These are phyloP conservation scores for Debaryomycetaceae sp. DNA, from an alignment of 1,139 yeast genomes.

Conservation along the genomic window DNA sequence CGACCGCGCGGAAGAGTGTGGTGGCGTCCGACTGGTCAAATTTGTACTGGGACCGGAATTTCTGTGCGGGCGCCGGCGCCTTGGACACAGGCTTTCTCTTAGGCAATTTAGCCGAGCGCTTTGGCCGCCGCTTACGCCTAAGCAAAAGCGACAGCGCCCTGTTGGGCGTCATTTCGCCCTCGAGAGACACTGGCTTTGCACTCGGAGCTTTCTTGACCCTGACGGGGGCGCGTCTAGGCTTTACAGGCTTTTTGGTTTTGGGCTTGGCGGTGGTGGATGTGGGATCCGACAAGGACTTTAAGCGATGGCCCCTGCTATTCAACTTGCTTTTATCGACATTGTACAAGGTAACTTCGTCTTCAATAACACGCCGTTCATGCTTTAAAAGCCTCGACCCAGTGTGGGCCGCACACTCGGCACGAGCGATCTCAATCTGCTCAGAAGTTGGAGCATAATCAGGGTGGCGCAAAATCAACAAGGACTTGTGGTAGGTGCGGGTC, in stretches of 20 bases:
- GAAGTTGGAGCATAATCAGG: slow-evolving; percentile 18
- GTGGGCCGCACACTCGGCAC: slow-evolving; percentile 16
- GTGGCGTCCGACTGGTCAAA: slow-evolving; percentile 38
- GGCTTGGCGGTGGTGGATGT: slow-evolving; percentile 2
- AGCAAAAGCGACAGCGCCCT: slow-evolving; percentile 9
- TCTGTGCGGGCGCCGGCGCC: slow-evolving; percentile 5
- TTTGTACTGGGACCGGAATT: slow-evolving; percentile 14
- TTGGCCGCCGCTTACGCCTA: slow-evolving; percentile 11
- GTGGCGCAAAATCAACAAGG: slow-evolving; percentile 22
- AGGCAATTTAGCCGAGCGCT: slow-evolving; percentile 5
- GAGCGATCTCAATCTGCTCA: slow-evolving; percentile 16
- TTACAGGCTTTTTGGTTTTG: slow-evolving; percentile 1
- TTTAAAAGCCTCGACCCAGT: slow-evolving; percentile 9
- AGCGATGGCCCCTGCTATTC: slow-evolving; percentile 11
- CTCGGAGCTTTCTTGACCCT: too few relatives aligned
- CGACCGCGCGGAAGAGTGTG: slow-evolving; percentile 43
- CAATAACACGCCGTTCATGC: slow-evolving; percentile 16
- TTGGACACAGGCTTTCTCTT: slow-evolving; percentile 1
- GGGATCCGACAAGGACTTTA: slow-evolving; percentile 10
- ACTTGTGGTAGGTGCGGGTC: slow-evolving; percentile 21
- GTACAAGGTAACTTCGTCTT: slow-evolving; percentile 20
- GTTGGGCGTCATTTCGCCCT: not conserved
- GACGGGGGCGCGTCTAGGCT: too few relatives aligned
- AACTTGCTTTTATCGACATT: slow-evolving; percentile 6
- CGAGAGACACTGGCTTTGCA: not conserved